Base-by-base conservation (phyloP, 352 stramenopile species). In the Pythium rhizo-oryzae region DNA sequence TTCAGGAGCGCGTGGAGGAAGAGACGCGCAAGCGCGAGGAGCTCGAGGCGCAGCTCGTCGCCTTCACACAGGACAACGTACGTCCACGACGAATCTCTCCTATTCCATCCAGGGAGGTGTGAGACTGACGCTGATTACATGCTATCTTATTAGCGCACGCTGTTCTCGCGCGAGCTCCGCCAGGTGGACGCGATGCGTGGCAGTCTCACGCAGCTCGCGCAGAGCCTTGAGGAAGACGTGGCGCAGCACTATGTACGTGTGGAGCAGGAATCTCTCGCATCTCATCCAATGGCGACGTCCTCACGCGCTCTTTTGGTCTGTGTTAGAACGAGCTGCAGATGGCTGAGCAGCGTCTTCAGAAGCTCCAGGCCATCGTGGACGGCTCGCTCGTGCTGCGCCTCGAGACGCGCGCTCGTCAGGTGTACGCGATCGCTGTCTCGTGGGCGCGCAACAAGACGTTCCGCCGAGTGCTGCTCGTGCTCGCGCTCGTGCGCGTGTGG, bases 1-100 rank as follows among this genome's bases (percentile, higher is more conserved):
- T 93, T 11, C 82, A 91, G 63, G 80, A 91, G 41, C 83, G 81
- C 35, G 61, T 91, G 15, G 83, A 92, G 28, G 85, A 91, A n/a
- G 85, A 91, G 55, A 65, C 74, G 18, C 86, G 86, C 67, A 88
- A 89, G 59, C 82, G 79, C 21, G 79, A 90, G 15, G 83, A 91
- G 55, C 74, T 91, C 49, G 84, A 92, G 53, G 71, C 67, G 6
- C 84, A 92, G 46, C 56, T 92, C 59, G 68, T 90, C 15, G 78
- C 80, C 60, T 87, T 87, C 46, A 90, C 81, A 8, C 74, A 75
- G 18, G 85, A 91, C 56, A 85, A 90, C 46, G 78, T 86, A 8
- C 11, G 6, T 59, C 18, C 15, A 28, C 19, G 30, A 50, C 39
- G 2, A 8, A 33, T 46, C 39, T 46, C 39, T 46, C 8, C 12